Evolutionary conservation across 148 eudicot genomes (phyloP).

Genomic region (Rhododendron henanense): DNA sequence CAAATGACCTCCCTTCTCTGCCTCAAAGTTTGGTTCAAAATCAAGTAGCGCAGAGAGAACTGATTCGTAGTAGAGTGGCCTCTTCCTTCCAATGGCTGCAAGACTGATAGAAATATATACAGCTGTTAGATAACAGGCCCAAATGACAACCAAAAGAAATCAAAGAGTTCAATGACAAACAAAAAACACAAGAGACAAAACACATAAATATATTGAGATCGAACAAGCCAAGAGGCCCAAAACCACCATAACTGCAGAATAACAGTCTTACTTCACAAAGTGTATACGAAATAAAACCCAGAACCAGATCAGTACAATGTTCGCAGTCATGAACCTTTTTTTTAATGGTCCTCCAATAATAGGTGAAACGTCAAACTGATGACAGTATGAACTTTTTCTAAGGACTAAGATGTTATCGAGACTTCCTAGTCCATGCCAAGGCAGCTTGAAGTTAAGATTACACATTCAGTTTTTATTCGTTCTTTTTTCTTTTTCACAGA

Average conservation of each 20-base stretch:
- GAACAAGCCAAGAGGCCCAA: background rate
- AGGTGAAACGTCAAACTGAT: background rate
- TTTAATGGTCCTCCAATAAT: background rate
- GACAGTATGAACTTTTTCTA: background rate
- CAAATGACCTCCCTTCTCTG: slow-evolving; percentile 53
- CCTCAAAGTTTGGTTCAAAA: slow-evolving; percentile 56
- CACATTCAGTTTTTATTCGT: background rate
- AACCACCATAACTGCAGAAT: background rate
- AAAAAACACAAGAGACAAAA: background rate
- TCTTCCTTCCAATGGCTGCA: slow-evolving; percentile 75
- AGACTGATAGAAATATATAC: slow-evolving; percentile 44
- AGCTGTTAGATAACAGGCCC: background rate
- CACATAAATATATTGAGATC: background rate
- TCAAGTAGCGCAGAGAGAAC: slow-evolving; percentile 67
- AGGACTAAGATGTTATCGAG: background rate
- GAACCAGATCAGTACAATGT: background rate
- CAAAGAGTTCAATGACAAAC: slow-evolving; percentile 9
- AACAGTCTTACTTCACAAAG: background rate
- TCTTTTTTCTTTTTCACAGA: background rate
- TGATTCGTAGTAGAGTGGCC: slow-evolving; percentile 54
- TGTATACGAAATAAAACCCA: background rate
- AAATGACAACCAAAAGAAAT: background rate
- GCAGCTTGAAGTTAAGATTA: slow-evolving; percentile 5
- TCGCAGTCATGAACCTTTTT: background rate
- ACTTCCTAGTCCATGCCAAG: background rate